Evolutionary conservation across 331 rosid genomes (phyloP).

Genomic region (Telfairia occidentalis): DNA sequence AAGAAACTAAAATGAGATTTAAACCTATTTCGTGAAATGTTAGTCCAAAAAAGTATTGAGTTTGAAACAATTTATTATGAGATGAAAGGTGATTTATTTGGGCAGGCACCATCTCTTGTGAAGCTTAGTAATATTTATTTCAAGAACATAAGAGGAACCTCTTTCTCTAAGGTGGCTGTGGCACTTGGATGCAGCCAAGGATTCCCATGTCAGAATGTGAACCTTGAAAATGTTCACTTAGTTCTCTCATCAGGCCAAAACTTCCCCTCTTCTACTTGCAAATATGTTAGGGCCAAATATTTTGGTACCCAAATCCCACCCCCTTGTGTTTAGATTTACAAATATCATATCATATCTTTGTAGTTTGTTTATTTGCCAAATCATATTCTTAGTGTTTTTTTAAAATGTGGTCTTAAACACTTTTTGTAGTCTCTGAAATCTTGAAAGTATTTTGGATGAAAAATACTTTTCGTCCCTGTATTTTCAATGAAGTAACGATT

Average conservation of each 20-base stretch:
- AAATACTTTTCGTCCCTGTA: no score
- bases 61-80: no score
- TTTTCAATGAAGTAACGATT: no score
- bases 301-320: slow-evolving; percentile 47
- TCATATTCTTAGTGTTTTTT: neutral
- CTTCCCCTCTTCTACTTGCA: slow-evolving; percentile 31
- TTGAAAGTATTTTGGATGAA: neutral
- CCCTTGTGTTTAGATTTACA: slow-evolving; percentile 23
- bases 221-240: slow-evolving; percentile 41
- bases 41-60: neutral
- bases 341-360: neutral
- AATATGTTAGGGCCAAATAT: slow-evolving; percentile 38
- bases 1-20: neutral
- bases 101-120: slow-evolving; percentile 35
- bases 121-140: slow-evolving; percentile 39
- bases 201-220: slow-evolving; percentile 34
- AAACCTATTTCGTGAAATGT: neutral
- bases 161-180: slow-evolving; percentile 36
- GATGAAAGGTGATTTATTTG: neutral
- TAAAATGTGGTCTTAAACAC: neutral
- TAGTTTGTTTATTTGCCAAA: neutral
- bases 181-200: slow-evolving; percentile 34
- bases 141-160: slow-evolving; percentile 41
- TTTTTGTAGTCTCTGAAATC: neutral
- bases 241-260: slow-evolving; percentile 23